Base-by-base conservation (phyloP, 2,329 filamentous ascomycete genomes). In the Hypoxylon sp. region DNA sequence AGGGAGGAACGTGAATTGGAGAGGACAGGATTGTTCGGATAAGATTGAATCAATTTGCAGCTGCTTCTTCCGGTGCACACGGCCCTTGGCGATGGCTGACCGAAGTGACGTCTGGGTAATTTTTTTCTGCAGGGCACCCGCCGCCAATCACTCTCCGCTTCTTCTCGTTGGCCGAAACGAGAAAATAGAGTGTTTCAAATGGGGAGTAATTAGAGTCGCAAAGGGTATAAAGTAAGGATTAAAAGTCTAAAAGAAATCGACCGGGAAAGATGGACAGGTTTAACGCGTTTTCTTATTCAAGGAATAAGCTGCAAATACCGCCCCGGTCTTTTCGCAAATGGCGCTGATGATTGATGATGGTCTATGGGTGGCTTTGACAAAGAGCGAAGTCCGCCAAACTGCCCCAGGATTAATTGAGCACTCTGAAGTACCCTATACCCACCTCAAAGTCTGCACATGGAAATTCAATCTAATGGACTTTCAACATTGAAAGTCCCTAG, bases 81-180 rank as follows among this genome's bases (percentile, higher is more conserved):
- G 50, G 57, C 32, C 57, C 56, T 50, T 57, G 57, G 34, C 46
- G 25, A 61, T 21, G 56, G 60, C 62, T 70, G 65, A 65, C 54
- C 56, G 61, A 65, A 67, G 61, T 70, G 65, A 68, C 65, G 65
- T 70, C 62, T 68, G 14, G 57, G 54, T 32, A 50, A 19, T 29
- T 61, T 58, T 54, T 55, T 50, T 54, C 45, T 43, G n/a, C 55
- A 63, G 53, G 46, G 25, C 29, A 39, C 46, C 41, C 57, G 63
- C 53, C 57, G 48, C 67, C 67, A 67, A 69, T 69, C 56, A 64
- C 55, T 32, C 46, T 54, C 29, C 41, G 23, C 46, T 21, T 60
- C 41, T 45, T 39, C 27, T 61, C 48, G 48, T 50, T 63, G 7
- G 30, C 16, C 41, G 59, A 56, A 14, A 43, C 41, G 39, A 14